These are phyloP conservation scores for Aspergillus olivimuriae DNA, from an alignment of 495 filamentous ascomycete genomes.

Conservation along the genomic window DNA sequence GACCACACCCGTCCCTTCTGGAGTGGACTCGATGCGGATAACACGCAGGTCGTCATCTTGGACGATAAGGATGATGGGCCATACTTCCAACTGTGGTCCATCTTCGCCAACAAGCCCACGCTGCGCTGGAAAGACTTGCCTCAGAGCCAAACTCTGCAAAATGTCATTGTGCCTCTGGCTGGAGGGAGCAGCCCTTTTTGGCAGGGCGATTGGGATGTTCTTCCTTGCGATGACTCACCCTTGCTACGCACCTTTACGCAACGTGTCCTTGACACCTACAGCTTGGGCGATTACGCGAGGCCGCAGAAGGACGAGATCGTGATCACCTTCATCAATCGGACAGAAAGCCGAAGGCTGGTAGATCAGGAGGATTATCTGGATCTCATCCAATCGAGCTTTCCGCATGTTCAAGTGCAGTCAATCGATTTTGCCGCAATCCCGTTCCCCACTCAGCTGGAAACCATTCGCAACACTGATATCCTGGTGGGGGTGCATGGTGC, in stretches of 20 bases:
- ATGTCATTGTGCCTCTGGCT: conserved; percentile 31
- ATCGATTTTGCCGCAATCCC: conserved; percentile 31
- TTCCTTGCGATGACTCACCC: conserved; percentile 19
- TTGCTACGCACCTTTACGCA: conserved; percentile 23
- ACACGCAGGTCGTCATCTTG: conserved; percentile 27
- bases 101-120: conserved; percentile 20
- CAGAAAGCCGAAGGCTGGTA: conserved; percentile 20
- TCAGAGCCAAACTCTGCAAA: conserved; percentile 7
- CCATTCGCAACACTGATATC: conserved; percentile 26
- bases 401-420: conserved; percentile 21
- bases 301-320: conserved; percentile 6
- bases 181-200: conserved; percentile 33
- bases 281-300: conserved; percentile 10
- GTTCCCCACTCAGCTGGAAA: conserved; percentile 26
- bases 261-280: conserved; percentile 21
- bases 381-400: conserved; percentile 13
- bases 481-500: conserved; percentile 36
- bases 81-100: conserved; percentile 28
- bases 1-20: conserved; percentile 9
- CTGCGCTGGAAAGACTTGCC: conserved; percentile 18
- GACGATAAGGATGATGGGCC: conserved; percentile 29
- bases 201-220: conserved; percentile 26
- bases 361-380: conserved; percentile 20
- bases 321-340: conserved; percentile 32
- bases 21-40: conserved; percentile 14